Evolutionary conservation across 805 yeast species (phyloP), one percentile per base, ranked within the genome.

Genomic region (Lipomyces spencermartinsiae): DNA sequence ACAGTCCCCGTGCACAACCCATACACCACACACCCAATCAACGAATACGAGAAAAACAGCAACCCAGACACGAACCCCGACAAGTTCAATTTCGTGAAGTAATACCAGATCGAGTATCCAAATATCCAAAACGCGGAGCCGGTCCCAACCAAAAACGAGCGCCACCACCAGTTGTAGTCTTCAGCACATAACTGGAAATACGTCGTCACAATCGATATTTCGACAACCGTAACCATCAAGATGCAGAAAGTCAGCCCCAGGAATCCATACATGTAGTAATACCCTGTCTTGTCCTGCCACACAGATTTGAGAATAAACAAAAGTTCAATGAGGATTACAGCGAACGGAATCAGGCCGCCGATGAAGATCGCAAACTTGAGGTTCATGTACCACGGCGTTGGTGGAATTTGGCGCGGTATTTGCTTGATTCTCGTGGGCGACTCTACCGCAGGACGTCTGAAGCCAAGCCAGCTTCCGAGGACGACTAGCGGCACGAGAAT

Each of bases 151-250:
- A 86, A 77, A 77, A 91, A 92, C 12, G 92, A 82, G 72, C 88
- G 83, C 97, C 97, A 92, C 76, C 91, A 91, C 97, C 97, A 93
- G 72, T 83, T 80, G 61, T 85, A 85, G 74, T 81, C 84, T 61
- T 84, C 85, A 72, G 85, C 80, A 29, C 83, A 82, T 73, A 92
- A 81, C 57, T 89, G 83, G 56, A 89, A 75, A 74, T 89, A 92
- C 9, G 89, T 83, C 5, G 90, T 87, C 56, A 92, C 86, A 31
- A 92, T 83, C 8, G 93, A 86, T 63, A 90, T 85, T 77, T 92
- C 97, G 53, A 86, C 80, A 25, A 91, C 87, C 14, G 90, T 87
- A 46, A 90, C 80, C 57, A 86, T 78, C 46, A 91, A 80, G 57
- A 91, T 79, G 4, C 86, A 67, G 39, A 87, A 82, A 4, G 92